Conservation (phyloP, 176 grass and related monocot genomes). For the Thinopyrum elongatum region DNA sequence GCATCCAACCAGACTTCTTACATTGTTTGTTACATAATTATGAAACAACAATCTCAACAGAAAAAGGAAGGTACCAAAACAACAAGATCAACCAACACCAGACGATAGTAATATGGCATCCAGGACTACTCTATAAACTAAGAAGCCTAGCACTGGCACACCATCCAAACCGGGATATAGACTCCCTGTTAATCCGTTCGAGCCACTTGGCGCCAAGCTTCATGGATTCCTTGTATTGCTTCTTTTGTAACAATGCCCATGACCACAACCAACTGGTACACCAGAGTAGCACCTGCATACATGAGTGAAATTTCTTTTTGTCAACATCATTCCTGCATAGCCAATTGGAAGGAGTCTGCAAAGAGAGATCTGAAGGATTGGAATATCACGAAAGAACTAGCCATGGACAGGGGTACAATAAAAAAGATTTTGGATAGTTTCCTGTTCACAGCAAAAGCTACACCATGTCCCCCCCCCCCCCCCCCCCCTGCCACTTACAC, state of each 20-base stretch:
- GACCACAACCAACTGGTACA: neutral
- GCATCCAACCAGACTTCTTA: no score
- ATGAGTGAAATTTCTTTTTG: neutral
- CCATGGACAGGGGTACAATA: neutral
- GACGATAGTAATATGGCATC: neutral
- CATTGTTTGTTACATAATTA: no score
- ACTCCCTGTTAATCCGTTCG: neutral
- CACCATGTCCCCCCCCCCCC: neutral
- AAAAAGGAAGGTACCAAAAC: neutral
- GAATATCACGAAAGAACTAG: no score
- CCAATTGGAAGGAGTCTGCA: neutral
- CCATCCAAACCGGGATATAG: neutral
- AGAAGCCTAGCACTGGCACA: neutral
- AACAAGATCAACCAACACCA: neutral
- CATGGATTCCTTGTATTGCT: neutral
- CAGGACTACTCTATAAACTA: neutral
- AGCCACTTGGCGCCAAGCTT: neutral
- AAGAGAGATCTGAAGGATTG: no score
- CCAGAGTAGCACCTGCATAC: neutral
- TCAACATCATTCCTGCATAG: neutral
- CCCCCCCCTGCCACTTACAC: neutral
- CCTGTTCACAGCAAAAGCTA: neutral
- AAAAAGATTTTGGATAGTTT: neutral
- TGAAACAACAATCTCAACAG: neutral
- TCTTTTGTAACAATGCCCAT: neutral